Conservation (phyloP, 768 basidiomycete genomes). For the Suillus lakei region DNA sequence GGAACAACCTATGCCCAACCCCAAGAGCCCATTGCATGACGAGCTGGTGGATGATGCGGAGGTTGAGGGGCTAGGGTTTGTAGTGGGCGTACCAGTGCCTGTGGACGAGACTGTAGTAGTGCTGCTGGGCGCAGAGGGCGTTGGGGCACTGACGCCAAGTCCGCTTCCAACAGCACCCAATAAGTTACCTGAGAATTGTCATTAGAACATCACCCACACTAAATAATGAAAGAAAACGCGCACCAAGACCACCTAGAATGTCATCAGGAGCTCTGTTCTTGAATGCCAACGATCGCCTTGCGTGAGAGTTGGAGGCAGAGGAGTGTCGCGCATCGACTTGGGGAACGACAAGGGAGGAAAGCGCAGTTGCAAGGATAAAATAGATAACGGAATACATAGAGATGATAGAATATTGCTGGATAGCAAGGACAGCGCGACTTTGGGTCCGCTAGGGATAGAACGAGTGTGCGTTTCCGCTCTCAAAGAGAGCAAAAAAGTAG, state of each 20-base stretch:
- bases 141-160: constrained; percentile 10
- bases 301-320: constrained; percentile 40
- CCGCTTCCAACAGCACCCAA: background rate
- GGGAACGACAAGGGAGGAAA: constrained; percentile 26
- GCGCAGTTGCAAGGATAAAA: constrained; percentile 33
- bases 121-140: constrained; percentile 19
- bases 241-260: constrained; percentile 14
- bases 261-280: constrained; percentile 26
- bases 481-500: constrained; percentile 13
- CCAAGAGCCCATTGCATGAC: constrained; percentile 13
- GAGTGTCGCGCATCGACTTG: constrained; percentile 44
- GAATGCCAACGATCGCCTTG: constrained; percentile 34
- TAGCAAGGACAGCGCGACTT: constrained; percentile 38
- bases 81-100: background rate
- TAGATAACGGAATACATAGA: constrained; percentile 26
- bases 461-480: constrained; percentile 42
- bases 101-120: constrained; percentile 6
- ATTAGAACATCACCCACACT: background rate
- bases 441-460: constrained; percentile 34
- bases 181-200: background rate
- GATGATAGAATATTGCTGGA: constrained; percentile 36
- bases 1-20: constrained; percentile 12
- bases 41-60: constrained; percentile 3
- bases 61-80: constrained; percentile 3
- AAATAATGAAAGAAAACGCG: constrained; percentile 20